Conservation (phyloP, 1,139 yeast genomes). For the Pichia sp. region DNA sequence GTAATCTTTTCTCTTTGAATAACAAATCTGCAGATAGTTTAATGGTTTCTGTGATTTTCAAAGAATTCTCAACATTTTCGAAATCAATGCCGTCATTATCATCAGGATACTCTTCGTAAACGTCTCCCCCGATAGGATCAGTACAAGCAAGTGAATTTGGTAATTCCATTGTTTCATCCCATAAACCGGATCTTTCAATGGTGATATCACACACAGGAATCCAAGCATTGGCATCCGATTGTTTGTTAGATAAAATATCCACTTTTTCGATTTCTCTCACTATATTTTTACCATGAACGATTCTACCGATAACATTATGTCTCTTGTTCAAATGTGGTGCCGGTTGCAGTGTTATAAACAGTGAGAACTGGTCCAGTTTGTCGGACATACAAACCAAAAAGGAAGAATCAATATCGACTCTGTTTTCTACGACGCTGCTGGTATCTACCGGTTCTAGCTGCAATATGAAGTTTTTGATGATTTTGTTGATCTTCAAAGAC, state of each 20-base stretch:
- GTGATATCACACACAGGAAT: constrained; percentile 33
- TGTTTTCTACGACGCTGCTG: constrained; percentile 35
- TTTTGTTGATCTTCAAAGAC: not conserved
- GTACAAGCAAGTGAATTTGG: constrained; percentile 60
- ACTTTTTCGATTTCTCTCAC: constrained; percentile 55
- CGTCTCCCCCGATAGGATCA: constrained; percentile 55
- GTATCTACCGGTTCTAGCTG: not conserved
- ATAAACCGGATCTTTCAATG: constrained; percentile 58
- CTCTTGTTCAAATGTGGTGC: constrained; percentile 60
- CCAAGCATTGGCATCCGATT: constrained; percentile 29
- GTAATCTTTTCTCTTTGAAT: constrained; percentile 42
- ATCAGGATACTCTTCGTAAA: constrained; percentile 69
- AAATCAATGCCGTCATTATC: constrained; percentile 46
- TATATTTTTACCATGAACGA: constrained; percentile 59
- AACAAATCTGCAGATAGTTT: constrained; percentile 60
- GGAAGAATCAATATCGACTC: constrained; percentile 33
- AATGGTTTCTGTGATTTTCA: constrained; percentile 41
- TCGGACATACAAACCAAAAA: constrained; percentile 69
- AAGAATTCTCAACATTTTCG: constrained; percentile 34
- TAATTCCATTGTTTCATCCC: constrained; percentile 43
- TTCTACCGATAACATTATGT: constrained; percentile 70
- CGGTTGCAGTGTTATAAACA: constrained; percentile 61
- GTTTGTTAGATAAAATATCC: constrained; percentile 23
- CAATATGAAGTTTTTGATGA: not conserved
- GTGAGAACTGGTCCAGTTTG: constrained; percentile 49